Base-by-base conservation (phyloP, 2,329 filamentous ascomycete genomes). In the Aureobasidium lini region DNA sequence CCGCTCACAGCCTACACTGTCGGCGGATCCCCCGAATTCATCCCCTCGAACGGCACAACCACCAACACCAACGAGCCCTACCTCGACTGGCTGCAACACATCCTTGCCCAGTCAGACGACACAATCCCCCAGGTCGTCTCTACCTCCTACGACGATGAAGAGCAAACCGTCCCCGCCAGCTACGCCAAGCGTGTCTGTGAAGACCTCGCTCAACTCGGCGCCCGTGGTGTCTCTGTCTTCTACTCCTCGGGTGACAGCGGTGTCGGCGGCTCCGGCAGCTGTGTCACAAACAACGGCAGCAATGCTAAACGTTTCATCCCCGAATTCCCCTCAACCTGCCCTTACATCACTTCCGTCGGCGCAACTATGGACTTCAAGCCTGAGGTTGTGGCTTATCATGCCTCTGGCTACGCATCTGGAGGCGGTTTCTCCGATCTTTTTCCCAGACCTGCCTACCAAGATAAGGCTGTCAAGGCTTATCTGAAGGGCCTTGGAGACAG, bases 21-120 rank as follows among this genome's bases (percentile, higher is more conserved):
- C 1, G 84, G 77, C 23, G 85, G 85, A 16, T 73, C 71, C 23
- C 82, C 77, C 47, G 80, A 79, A 1, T 81, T 80, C 66, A 71
- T 76, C 10, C 77, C 82, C 0, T 77, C 82, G 42, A 64, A 75
- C 11, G 75, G 64, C 67, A 73, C 72, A 52, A 69, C 77, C 18
- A 73, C 63, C 28, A 79, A 85, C 69, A 78, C 76, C 64, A 89
- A 89, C 69, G 87, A 90, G 73, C 85, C 85, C 0, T 89, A 88
- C 70, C 75, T 88, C 1, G 77, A 77, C 13, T 88, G 82, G 75
- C 74, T 88, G 7, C 77, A 81, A 59, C 82, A 83, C 69, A 69
- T 87, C 1, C 77, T 86, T 0, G 70, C 72, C 1, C 78, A 85
- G 18, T 70, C 76, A 1, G 77, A 79, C 49, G 66, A 71, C 0